Evolutionary conservation across 257 asterid genomes (phyloP).

Genomic region (Solanum tarijense): DNA sequence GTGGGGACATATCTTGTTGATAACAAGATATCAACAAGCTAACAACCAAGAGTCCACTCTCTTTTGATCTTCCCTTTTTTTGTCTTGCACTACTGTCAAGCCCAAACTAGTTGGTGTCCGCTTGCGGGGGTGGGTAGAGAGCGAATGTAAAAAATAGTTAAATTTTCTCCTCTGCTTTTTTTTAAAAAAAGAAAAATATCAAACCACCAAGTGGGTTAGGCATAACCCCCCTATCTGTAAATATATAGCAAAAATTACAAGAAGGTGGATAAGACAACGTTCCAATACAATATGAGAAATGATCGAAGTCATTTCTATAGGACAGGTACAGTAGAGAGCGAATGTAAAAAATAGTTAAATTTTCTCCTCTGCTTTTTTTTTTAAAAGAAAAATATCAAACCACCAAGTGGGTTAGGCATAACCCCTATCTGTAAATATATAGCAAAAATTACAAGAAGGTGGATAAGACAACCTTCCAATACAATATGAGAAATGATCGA

Average conservation of each 20-base stretch:
- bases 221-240: neutral
- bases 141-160: neutral
- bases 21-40: neutral
- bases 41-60: neutral
- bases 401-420: conserved; percentile 14
- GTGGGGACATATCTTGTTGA: neutral
- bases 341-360: neutral
- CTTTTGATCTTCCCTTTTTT: neutral
- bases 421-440: neutral
- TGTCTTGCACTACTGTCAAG: neutral
- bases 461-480: neutral
- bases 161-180: neutral
- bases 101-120: neutral
- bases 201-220: conserved; percentile 22
- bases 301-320: neutral
- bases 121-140: neutral
- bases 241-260: neutral
- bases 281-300: neutral
- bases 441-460: neutral
- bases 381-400: conserved; percentile 15
- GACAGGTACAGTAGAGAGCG: neutral
- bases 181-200: conserved; percentile 2
- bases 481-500: neutral
- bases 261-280: neutral
- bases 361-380: neutral